phyloP scores from a whole-genome alignment of 352 stramenopile genomes.

The Pythium aristosporum region DNA sequence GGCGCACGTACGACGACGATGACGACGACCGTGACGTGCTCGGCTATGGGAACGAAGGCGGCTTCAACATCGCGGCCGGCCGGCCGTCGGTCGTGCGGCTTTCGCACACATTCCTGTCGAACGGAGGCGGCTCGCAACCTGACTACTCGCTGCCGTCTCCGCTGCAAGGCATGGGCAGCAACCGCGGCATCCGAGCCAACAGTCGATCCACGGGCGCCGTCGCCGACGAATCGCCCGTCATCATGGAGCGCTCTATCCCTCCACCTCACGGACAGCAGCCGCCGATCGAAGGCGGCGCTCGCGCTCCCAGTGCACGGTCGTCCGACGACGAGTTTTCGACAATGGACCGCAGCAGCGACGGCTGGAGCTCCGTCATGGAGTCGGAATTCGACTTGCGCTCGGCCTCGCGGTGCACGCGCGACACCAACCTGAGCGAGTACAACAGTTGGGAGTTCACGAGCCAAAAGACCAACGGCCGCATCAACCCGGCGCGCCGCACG shows the following conservation, averaged over 20 bases:
- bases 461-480: constrained; percentile 1
- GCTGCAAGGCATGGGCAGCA: constrained; percentile 14
- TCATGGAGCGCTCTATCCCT: constrained; percentile 19
- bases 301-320: constrained; percentile 32
- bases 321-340: constrained; percentile 43
- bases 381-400: constrained; percentile 50
- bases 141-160: constrained; percentile 17
- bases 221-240: constrained; percentile 19
- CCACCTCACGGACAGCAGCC: constrained; percentile 4
- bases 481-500: constrained; percentile 5
- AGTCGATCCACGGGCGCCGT: constrained; percentile 8
- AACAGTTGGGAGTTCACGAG: constrained; percentile 16
- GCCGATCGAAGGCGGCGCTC: constrained; percentile 8
- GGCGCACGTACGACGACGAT: constrained; percentile 58
- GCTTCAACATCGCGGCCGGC: constrained; percentile 35
- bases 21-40: constrained; percentile 47
- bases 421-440: constrained; percentile 62
- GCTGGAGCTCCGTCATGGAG: constrained; percentile 75
- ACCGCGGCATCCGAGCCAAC: neutral
- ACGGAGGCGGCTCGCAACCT: constrained; percentile 9
- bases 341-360: constrained; percentile 47
- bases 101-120: constrained; percentile 40
- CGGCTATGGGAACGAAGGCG: constrained; percentile 27
- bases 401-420: constrained; percentile 59
- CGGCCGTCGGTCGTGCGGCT: constrained; percentile 39